Conservation (phyloP, 2,329 filamentous ascomycete genomes). For the Trichophyton mentagrophytes region DNA sequence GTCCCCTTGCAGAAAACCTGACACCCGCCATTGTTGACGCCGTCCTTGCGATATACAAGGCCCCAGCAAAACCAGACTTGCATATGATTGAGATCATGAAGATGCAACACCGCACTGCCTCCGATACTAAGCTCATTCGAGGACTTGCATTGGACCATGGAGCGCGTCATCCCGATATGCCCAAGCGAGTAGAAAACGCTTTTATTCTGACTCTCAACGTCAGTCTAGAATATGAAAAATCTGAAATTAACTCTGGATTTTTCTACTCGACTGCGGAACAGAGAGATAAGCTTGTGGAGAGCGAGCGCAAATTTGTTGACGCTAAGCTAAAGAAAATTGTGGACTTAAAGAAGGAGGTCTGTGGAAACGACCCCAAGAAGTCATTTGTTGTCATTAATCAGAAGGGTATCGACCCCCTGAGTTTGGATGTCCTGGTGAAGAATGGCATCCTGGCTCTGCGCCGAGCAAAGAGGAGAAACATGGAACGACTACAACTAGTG, state of each 20-base stretch:
- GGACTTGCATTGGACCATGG: conserved; percentile 91
- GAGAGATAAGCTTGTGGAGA: conserved; percentile 94
- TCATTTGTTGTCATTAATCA: conserved; percentile 97
- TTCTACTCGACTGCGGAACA: conserved; percentile 97
- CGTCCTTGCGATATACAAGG: conserved; percentile 83
- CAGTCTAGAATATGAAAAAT: conserved; percentile 96
- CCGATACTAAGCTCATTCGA: conserved; percentile 90
- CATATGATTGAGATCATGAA: conserved; percentile 99
- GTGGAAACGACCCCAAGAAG: conserved; percentile 84
- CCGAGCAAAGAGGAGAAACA: conserved; percentile 93
- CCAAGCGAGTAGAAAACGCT: conserved; percentile 88
- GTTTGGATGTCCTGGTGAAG: conserved; percentile 90
- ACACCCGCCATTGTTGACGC: conserved; percentile 94
- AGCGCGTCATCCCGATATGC: conserved; percentile 95
- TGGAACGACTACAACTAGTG: conserved; percentile 92
- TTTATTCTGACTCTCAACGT: conserved; percentile 93
- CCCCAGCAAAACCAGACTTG: conserved; percentile 82
- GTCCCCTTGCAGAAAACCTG: conserved; percentile 73
- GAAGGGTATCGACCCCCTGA: conserved; percentile 95
- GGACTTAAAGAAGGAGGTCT: conserved; percentile 94
- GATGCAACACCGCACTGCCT: conserved; percentile 95
- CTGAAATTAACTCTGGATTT: conserved; percentile 97
- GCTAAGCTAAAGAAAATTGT: conserved; percentile 96
- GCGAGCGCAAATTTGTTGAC: conserved; percentile 88
- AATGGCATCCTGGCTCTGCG: conserved; percentile 92